These are phyloP conservation scores for Ananas comosus DNA, from an alignment of 176 grass and related monocot genomes.

Conservation along the genomic window DNA sequence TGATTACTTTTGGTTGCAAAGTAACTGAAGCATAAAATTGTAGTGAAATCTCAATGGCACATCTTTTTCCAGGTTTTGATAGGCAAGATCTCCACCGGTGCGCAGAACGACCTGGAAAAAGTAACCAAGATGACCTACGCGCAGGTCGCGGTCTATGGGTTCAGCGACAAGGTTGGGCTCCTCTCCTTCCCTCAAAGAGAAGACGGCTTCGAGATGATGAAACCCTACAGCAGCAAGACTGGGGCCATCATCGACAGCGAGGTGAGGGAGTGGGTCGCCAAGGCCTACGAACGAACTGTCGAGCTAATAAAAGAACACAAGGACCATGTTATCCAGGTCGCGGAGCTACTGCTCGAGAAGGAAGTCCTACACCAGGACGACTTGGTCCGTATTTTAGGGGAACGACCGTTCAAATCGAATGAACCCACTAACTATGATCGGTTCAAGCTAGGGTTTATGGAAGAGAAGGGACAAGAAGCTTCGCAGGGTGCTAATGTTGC, in stretches of 20 bases:
- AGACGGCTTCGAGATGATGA: slow-evolving; percentile 55
- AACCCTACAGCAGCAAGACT: slow-evolving; percentile 55
- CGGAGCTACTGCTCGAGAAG: slow-evolving; percentile 78
- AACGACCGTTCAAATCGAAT: slow-evolving; percentile 49
- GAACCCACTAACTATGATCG: slow-evolving; percentile 69
- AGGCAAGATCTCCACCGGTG: slow-evolving; percentile 75
- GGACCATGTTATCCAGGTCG: slow-evolving; percentile 60
- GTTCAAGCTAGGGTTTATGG: slow-evolving; percentile 66
- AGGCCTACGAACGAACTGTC: slow-evolving; percentile 54
- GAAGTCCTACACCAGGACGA: slow-evolving; percentile 90
- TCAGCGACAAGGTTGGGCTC: slow-evolving; percentile 87
- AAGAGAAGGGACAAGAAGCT: slow-evolving; percentile 11
- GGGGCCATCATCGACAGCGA: slow-evolving; percentile 69
- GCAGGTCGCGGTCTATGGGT: slow-evolving; percentile 85
- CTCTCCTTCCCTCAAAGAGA: slow-evolving; percentile 76
- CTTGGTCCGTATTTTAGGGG: slow-evolving; percentile 60
- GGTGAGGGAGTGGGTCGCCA: slow-evolving; percentile 83
- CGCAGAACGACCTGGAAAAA: slow-evolving; percentile 93
- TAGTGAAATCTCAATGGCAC: neutral
- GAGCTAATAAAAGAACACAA: slow-evolving; percentile 64
- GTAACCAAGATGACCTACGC: slow-evolving; percentile 86
- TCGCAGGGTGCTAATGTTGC: slow-evolving; percentile 26
- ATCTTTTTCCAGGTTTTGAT: slow-evolving; percentile 51
- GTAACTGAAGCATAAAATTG: neutral
- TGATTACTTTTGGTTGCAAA: neutral